Evolutionary conservation across 2,329 filamentous ascomycete genomes (phyloP), one percentile per base, ranked within the genome.

Genomic region (Hypoxylon sp.): DNA sequence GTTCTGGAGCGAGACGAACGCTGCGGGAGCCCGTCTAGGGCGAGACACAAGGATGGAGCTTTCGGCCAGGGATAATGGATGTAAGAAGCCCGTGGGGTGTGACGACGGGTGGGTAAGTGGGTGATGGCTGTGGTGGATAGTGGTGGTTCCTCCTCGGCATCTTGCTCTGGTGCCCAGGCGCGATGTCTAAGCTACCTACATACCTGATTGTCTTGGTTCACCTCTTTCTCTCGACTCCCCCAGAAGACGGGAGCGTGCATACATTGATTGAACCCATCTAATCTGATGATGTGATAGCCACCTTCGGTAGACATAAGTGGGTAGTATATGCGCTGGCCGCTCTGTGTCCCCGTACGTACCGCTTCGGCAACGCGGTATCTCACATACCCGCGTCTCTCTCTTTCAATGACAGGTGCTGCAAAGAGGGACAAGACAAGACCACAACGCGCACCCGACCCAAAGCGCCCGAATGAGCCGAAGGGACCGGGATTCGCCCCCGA

Each of bases 401-500:
- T 11, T 55, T 35, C 13, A 53, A n/a, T 67, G 58, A 69, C 61
- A 68, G 62, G 51, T 63, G 60, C 65, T 58, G 62, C 63, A 68
- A 54, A 24, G 66, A 6, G 5, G 5, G 26, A 26, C 26, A 26
- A 31, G 29, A 31, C 29, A 31, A 31, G 62, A 48, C 65, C 59
- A 68, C 55, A 4, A 52, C 33, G 54, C 37, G 65, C 65, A 65
- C 54, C 58, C 65, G 57, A 39, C 19, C 47, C 47, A 44, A 44
- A 29, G 51, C 6, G 50, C 39, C 67, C 67, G 60, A 68, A 50
- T 5, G 62, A 72, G 29, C 68, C 70, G 70, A 71, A 22, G 19
- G 65, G 22, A 59, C 69, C 67, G 71, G 71, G 69, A 64, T 68
- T 47, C 24, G 17, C 62, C 48, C 65, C 58, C 42, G 60, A 67